phyloP scores from a whole-genome alignment of 2,329 filamentous ascomycete genomes.

The Penicillium sp. region DNA sequence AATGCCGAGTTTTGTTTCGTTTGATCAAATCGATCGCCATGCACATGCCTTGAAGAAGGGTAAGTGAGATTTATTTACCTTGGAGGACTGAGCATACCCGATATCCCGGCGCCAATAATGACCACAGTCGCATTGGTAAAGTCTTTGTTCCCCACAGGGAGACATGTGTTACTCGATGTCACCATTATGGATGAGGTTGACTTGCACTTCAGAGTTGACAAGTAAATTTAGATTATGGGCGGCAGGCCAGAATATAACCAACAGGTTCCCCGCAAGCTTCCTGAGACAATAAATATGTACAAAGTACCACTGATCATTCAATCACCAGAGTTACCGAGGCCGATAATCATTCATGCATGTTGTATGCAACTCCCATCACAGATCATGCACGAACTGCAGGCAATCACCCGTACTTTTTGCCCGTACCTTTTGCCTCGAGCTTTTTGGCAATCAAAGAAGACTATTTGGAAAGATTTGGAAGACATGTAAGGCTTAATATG shows the following conservation, averaged over 20 bases:
- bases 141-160: constrained; percentile 46
- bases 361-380: not conserved
- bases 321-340: not conserved
- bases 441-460: not conserved
- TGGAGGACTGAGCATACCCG: constrained; percentile 36
- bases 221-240: not conserved
- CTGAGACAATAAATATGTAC: not conserved
- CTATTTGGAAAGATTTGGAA: not conserved
- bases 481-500: not conserved
- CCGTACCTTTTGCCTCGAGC: too few relatives aligned
- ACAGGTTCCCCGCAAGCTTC: not conserved
- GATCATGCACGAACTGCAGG: not conserved
- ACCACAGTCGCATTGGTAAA: constrained; percentile 55
- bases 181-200: constrained; percentile 13
- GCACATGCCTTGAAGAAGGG: constrained; percentile 46
- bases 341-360: not conserved
- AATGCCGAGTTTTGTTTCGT: constrained; percentile 20
- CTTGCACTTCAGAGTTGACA: not conserved
- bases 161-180: not conserved
- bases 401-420: too few relatives aligned
- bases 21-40: constrained; percentile 58
- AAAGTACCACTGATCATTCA: not conserved
- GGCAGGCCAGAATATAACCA: not conserved
- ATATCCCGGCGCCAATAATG: constrained; percentile 57
- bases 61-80: not conserved